Conservation (phyloP, 129 eudicot species). For the Artemisia annua region DNA sequence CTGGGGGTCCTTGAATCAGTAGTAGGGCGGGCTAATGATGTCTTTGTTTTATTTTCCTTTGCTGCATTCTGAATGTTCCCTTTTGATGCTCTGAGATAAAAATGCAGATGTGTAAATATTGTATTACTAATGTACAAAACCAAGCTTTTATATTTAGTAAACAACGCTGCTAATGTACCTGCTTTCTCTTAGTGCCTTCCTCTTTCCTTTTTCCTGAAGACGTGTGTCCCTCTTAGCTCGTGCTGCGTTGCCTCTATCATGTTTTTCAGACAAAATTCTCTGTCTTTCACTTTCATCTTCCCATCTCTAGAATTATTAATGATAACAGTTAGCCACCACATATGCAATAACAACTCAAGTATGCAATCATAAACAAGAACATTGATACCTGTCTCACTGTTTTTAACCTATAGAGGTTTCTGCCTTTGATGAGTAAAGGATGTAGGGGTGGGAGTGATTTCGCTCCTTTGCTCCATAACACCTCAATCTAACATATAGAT, state of each 20-base stretch:
- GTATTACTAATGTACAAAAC: not conserved
- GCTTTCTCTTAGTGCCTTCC: conserved; percentile 24
- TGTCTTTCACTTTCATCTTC: conserved; percentile 76
- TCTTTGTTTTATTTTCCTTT: too few relatives aligned
- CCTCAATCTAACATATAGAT: conserved; percentile 60
- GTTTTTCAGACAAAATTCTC: conserved; percentile 65
- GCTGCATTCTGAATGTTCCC: too few relatives aligned
- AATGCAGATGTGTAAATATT: not conserved
- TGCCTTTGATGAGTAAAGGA: conserved; percentile 85
- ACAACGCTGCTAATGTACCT: conserved; percentile 28
- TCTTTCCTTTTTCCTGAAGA: conserved; percentile 46
- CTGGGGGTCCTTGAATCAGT: too few relatives aligned
- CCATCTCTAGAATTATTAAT: conserved; percentile 59
- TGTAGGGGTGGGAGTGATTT: conserved; percentile 89
- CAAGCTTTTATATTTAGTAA: not conserved
- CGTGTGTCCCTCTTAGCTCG: conserved; percentile 70
- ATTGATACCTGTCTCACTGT: conserved; percentile 72
- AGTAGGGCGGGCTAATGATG: too few relatives aligned
- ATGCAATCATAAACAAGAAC: not conserved
- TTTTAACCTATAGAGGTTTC: conserved; percentile 77
- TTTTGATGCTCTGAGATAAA: conserved; percentile 37
- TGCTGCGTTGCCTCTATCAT: conserved; percentile 66
- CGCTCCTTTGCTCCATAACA: conserved; percentile 86
- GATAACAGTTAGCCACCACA: conserved; percentile 16
- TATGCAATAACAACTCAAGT: not conserved